Evolutionary conservation across 75 land plant species (phyloP).

Genomic region (Azolla pinnata): DNA sequence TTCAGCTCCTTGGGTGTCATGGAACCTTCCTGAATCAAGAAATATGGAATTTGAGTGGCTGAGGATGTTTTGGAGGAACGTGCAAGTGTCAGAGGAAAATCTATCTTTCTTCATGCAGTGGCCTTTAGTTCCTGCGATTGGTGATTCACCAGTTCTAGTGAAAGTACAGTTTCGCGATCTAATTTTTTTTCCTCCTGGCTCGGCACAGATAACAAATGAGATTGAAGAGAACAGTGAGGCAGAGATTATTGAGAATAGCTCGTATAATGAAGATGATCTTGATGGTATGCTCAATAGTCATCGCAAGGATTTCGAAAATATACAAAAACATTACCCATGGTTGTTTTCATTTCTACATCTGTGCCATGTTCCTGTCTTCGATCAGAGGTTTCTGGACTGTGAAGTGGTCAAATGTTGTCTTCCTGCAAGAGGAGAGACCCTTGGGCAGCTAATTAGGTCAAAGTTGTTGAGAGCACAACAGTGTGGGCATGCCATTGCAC

Average conservation of each 20-base stretch:
- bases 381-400: slow-evolving; percentile 51
- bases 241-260: too few relatives aligned
- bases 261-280: too few relatives aligned
- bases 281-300: too few relatives aligned
- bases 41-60: slow-evolving; percentile 56
- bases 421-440: slow-evolving; percentile 40
- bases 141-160: slow-evolving; percentile 51
- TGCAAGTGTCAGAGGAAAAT: slow-evolving; percentile 38
- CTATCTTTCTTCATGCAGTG: slow-evolving; percentile 67
- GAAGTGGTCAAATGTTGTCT: slow-evolving; percentile 31
- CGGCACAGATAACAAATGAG: too few relatives aligned
- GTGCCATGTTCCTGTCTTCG: slow-evolving; percentile 64
- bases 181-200: slow-evolving; percentile 71
- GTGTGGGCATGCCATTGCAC: slow-evolving; percentile 49
- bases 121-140: slow-evolving; percentile 82
- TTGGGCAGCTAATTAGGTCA: slow-evolving; percentile 60
- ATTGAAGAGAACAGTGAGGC: too few relatives aligned
- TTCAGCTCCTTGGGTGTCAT: slow-evolving; percentile 69
- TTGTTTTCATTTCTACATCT: slow-evolving; percentile 55
- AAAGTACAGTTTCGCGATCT: slow-evolving; percentile 55
- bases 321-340: slow-evolving; percentile 58
- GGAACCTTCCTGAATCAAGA: slow-evolving; percentile 38
- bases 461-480: slow-evolving; percentile 59
- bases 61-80: slow-evolving; percentile 60
- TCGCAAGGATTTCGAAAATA: too few relatives aligned